Conservation (phyloP, 1,139 yeast species). For the Debaryomyces sp. region DNA sequence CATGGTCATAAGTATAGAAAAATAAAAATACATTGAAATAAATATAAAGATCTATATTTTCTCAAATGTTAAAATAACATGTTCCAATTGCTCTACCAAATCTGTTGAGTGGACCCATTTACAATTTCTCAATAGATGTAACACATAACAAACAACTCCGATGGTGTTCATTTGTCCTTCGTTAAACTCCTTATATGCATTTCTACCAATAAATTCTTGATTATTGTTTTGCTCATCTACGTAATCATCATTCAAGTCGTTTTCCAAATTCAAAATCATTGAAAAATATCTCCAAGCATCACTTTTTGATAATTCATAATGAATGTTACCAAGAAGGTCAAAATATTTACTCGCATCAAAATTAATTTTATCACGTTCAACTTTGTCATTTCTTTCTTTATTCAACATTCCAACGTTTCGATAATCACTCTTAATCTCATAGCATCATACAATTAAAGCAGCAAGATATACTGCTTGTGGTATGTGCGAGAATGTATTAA, state of each 20-base stretch:
- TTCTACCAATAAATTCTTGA: neutral
- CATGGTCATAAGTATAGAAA: neutral
- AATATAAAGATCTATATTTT: constrained; percentile 1
- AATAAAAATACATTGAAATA: neutral
- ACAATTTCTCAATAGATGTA: constrained; percentile 12
- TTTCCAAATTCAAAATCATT: constrained; percentile 7
- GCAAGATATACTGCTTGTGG: constrained; percentile 21
- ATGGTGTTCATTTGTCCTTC: constrained; percentile 10
- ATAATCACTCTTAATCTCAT: constrained; percentile 11
- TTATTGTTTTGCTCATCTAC: constrained; percentile 2
- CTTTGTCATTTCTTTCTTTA: neutral
- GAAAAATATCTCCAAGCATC: constrained; percentile 10
- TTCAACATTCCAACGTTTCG: neutral
- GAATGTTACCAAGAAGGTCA: constrained; percentile 9
- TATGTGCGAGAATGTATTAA: constrained; percentile 21
- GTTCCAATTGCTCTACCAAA: constrained; percentile 11
- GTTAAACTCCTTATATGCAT: constrained; percentile 5
- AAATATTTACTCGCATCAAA: constrained; percentile 10
- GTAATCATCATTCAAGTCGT: neutral
- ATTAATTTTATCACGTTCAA: constrained; percentile 3
- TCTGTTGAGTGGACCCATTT: constrained; percentile 11
- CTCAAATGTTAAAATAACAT: constrained; percentile 9
- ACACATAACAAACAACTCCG: constrained; percentile 11
- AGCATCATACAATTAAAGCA: constrained; percentile 21
- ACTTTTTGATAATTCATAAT: constrained; percentile 7